Percentiles rank a stretch among this genome's conserved stretches.
Evolutionary conservation across 371 early-diverging fungal genomes (phyloP).

Genomic region (Blakeslea trispora): DNA sequence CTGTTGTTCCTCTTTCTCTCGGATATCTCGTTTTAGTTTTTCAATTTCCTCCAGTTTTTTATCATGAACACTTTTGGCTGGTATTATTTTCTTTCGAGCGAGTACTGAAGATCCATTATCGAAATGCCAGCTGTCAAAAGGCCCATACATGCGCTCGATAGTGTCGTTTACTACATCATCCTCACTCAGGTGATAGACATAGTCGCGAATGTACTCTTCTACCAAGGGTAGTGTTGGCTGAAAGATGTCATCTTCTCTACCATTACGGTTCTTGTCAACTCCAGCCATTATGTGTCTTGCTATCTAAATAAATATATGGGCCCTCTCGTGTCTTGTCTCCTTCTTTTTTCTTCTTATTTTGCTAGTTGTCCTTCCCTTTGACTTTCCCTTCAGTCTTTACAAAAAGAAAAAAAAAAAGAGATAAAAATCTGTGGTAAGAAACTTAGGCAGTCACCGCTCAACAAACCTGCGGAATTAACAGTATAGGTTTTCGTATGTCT

Average conservation of each 20-base stretch:
- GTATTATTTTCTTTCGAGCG: neutral
- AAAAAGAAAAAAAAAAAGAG: too few relatives aligned
- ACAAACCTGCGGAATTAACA: too few relatives aligned
- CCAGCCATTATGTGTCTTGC: neutral
- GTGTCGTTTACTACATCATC: neutral
- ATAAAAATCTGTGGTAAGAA: too few relatives aligned
- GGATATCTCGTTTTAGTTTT: conserved; percentile 8
- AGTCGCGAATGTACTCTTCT: neutral
- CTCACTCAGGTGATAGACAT: neutral
- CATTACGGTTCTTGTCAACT: neutral
- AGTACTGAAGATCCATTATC: neutral
- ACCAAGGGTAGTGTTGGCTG: neutral
- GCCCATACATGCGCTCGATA: conserved; percentile 19
- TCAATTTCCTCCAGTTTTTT: neutral
- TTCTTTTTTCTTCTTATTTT: too few relatives aligned
- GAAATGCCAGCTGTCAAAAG: conserved; percentile 2
- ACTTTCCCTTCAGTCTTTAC: too few relatives aligned
- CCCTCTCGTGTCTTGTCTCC: too few relatives aligned
- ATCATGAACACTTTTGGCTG: neutral
- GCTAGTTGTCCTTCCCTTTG: too few relatives aligned
- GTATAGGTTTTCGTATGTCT: too few relatives aligned
- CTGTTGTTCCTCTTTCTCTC: neutral
- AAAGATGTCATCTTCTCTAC: neutral
- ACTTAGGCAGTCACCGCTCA: too few relatives aligned
- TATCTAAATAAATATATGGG: too few relatives aligned